Base-by-base conservation (phyloP, 148 eudicot species). In the Heliosperma pusillum region DNA sequence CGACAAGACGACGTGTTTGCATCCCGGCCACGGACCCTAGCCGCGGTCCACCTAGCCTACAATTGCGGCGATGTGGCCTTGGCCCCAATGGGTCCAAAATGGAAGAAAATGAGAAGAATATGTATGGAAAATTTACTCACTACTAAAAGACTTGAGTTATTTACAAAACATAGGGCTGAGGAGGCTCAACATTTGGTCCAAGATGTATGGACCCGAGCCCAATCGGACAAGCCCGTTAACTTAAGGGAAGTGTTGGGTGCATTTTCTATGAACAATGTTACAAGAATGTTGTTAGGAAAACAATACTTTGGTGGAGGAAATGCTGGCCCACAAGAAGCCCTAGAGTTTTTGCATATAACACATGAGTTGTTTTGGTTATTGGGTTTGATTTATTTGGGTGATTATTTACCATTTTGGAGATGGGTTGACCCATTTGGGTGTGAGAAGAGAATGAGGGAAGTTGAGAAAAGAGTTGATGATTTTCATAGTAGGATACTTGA, bases 211-310 rank as follows among this genome's bases (percentile, higher is more conserved):
- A 80, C 68, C 58, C 22, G 75, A 76, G 84, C 91, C 59, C 81
- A 69, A 70, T 71, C 20, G 0, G 87, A 85, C 0, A 79, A 81
- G 63, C 72, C 77, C 0, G 82, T 95, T 15, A 89, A 92, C 70
- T 79, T 92, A 74, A 89, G 97, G 70, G 92, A 90, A 68, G 97
- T 95, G 4, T 71, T 95, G 73, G 97, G 97, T 47, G 93, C 88
- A 24, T 95, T 95, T 76, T 92, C 99, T 0, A 92, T 95, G 99
- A 95, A 95, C 71, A 95, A 92, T 75, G 97, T 95, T 70, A 95
- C 99, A 0, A 89, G 99, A 53, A 95, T 95, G 97, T 82, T 95
- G 86, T 53, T 95, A 61, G 99, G 99, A 6, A 95, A 92, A 25
- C 97, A 95, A 45, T 95, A 88, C 69, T 95, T 95, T 77, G 99